These are phyloP conservation scores for Cinchona pubescens DNA, from an alignment of 257 asterid species.

Conservation along the genomic window DNA sequence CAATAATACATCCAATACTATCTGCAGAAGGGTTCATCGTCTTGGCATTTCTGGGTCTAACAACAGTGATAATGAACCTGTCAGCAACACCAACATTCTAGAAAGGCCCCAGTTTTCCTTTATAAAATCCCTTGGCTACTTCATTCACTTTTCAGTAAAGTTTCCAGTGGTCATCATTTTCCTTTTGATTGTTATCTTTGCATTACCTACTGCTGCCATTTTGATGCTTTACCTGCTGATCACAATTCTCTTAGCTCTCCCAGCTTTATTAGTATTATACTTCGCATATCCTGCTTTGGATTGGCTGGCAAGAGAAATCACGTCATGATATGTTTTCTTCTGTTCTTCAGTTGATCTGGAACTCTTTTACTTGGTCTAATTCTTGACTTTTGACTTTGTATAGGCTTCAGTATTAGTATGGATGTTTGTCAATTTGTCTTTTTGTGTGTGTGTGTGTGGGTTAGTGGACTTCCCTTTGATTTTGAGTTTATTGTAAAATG, in stretches of 20 bases:
- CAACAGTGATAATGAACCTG: constrained; percentile 18
- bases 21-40: constrained; percentile 41
- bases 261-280: constrained; percentile 75
- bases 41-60: constrained; percentile 36
- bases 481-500: neutral
- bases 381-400: neutral
- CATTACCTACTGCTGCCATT: constrained; percentile 64
- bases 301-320: constrained; percentile 76
- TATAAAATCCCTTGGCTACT: constrained; percentile 67
- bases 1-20: constrained; percentile 23
- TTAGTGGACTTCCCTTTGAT: neutral
- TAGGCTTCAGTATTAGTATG: neutral
- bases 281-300: constrained; percentile 77
- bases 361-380: neutral
- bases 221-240: constrained; percentile 61
- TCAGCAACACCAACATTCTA: constrained; percentile 26
- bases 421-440: constrained; percentile 6
- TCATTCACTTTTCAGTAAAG: constrained; percentile 58
- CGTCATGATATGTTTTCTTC: constrained; percentile 36
- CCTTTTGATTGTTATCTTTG: constrained; percentile 56
- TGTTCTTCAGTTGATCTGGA: constrained; percentile 17
- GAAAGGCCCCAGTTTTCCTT: constrained; percentile 56
- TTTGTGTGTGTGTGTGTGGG: constrained; percentile 6
- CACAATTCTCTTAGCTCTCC: constrained; percentile 70
- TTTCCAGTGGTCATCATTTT: constrained; percentile 60